Percentiles rank a stretch among this genome's conserved stretches.
Conservation (phyloP, 495 filamentous ascomycete species). For the Podospora fimiseda region DNA sequence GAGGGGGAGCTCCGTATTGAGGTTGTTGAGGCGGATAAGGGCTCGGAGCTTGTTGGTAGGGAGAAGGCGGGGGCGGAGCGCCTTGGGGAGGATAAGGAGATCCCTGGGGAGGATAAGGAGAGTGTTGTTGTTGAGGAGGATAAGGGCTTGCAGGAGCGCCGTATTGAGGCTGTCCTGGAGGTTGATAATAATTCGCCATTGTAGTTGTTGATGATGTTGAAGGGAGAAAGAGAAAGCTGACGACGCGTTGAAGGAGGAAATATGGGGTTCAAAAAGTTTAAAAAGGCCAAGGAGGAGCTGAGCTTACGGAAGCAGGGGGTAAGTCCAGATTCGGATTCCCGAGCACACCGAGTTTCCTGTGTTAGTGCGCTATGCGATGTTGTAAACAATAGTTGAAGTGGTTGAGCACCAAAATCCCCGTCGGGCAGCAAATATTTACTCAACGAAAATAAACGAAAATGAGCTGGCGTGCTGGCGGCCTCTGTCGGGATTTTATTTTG, state of each 20-base stretch:
- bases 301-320: too few relatives aligned
- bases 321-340: too few relatives aligned
- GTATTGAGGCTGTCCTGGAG: background rate
- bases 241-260: background rate
- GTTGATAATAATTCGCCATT: background rate
- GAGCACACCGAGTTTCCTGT: too few relatives aligned
- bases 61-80: background rate
- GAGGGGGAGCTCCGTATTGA: background rate
- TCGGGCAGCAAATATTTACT: too few relatives aligned
- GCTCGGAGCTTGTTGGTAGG: background rate
- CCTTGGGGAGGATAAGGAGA: background rate
- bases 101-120: background rate
- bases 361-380: too few relatives aligned
- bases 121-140: background rate
- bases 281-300: too few relatives aligned
- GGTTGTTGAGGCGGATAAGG: background rate
- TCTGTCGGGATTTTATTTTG: too few relatives aligned
- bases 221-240: background rate
- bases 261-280: background rate
- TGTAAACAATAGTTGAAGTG: too few relatives aligned
- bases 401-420: too few relatives aligned
- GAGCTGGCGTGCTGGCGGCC: background rate
- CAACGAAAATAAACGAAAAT: too few relatives aligned
- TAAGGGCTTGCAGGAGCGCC: background rate
- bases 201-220: background rate